Conservation (phyloP, 768 basidiomycete genomes). For the Tricholoma matsutake region DNA sequence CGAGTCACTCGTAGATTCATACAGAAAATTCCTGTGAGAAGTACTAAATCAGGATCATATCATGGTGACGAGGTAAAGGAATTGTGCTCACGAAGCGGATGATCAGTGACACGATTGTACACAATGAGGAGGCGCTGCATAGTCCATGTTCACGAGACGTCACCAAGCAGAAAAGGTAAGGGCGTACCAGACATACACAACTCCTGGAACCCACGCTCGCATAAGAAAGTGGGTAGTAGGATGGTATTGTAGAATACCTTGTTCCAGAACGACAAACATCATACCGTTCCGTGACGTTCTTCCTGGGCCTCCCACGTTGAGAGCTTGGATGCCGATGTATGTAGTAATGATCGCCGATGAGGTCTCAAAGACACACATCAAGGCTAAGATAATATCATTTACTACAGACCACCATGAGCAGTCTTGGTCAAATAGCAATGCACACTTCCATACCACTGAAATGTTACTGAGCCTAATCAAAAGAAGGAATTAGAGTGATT, state of each 20-base stretch:
- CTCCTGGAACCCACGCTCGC: background rate
- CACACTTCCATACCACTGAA: background rate
- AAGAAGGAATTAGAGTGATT: background rate
- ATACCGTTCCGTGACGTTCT: background rate
- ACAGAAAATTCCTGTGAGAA: background rate
- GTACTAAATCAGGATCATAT: too few relatives aligned
- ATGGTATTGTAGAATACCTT: background rate
- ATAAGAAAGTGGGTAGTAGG: background rate
- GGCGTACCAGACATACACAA: background rate
- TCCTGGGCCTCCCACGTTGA: background rate
- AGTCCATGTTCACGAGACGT: background rate
- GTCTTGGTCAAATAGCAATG: background rate
- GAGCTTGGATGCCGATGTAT: background rate
- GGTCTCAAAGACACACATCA: background rate
- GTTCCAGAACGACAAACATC: background rate
- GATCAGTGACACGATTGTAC: background rate
- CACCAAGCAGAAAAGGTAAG: background rate
- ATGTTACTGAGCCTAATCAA: background rate
- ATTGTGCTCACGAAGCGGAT: background rate
- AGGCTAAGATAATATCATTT: background rate
- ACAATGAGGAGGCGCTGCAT: background rate
- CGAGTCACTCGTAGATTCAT: too few relatives aligned
- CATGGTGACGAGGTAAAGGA: too few relatives aligned
- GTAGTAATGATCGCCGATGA: background rate
- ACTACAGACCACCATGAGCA: background rate